phyloP scores from a whole-genome alignment of 257 asterid species.

The Nicotiana knightiana region DNA sequence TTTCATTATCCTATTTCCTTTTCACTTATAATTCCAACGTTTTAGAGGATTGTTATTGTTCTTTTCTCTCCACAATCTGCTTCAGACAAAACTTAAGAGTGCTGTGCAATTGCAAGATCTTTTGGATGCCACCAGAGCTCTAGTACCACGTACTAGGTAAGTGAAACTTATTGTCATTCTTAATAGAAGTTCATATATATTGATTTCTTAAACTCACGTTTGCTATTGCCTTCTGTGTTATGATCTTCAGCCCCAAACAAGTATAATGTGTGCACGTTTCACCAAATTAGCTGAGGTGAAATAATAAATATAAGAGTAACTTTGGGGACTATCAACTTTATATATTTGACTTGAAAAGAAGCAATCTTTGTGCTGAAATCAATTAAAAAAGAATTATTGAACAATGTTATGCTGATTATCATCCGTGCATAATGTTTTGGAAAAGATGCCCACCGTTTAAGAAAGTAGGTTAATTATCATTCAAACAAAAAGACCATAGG shows the following conservation, averaged over 20 bases:
- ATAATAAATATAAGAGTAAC: background rate
- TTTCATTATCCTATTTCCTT: constrained; percentile 15
- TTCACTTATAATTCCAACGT: constrained; percentile 3
- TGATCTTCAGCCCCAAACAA: background rate
- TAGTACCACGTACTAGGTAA: constrained; percentile 82
- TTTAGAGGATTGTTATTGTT: constrained; percentile 6
- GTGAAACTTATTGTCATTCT: background rate
- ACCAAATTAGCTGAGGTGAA: background rate
- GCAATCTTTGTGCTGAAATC: background rate
- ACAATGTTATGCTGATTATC: background rate
- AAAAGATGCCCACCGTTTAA: background rate
- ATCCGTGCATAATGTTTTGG: background rate
- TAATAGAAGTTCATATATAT: background rate
- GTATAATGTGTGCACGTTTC: background rate
- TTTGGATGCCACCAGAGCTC: constrained; percentile 86
- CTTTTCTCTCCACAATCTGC: constrained; percentile 14
- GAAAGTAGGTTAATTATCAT: background rate
- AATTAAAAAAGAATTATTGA: background rate
- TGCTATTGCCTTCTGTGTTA: background rate
- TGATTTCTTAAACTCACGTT: background rate
- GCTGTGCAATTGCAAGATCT: constrained; percentile 98
- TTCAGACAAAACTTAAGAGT: constrained; percentile 89
- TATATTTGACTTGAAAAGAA: background rate
- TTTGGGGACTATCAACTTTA: background rate
- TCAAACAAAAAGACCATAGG: background rate